These are phyloP conservation scores for Fraxinus angustifolia DNA, from an alignment of 305 asterid genomes.

Conservation along the genomic window DNA sequence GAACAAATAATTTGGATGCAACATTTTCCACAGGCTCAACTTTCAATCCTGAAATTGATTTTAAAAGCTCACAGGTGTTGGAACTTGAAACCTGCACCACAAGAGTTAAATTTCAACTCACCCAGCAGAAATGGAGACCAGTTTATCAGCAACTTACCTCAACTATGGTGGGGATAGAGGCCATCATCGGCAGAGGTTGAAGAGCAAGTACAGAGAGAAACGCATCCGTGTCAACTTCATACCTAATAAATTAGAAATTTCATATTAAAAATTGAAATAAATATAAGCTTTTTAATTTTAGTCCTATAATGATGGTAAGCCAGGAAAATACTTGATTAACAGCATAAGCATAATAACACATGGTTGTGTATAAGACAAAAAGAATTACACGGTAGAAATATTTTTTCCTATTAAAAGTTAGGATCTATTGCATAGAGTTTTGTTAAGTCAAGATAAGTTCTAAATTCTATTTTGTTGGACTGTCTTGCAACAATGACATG, in stretches of 20 bases:
- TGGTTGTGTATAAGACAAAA: neutral
- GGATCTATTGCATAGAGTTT: neutral
- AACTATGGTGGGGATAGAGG: constrained; percentile 78
- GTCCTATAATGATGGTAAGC: neutral
- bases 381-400: neutral
- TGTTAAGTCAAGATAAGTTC: neutral
- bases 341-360: neutral
- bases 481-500: neutral
- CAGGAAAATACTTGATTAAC: constrained; percentile 1
- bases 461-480: neutral
- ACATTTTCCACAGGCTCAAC: constrained; percentile 90
- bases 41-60: constrained; percentile 84
- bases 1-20: constrained; percentile 88
- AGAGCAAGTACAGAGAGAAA: constrained; percentile 94
- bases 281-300: neutral
- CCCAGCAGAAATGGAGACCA: constrained; percentile 11
- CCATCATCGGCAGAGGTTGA: constrained; percentile 78
- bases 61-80: constrained; percentile 77
- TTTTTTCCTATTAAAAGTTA: neutral
- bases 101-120: constrained; percentile 12
- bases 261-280: constrained; percentile 5
- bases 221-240: constrained; percentile 95
- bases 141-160: constrained; percentile 52
- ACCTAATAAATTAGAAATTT: constrained; percentile 41
- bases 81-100: constrained; percentile 80